Base-by-base conservation (phyloP, 1,284 basidiomycete species). In the Exsudoporus floridanus region DNA sequence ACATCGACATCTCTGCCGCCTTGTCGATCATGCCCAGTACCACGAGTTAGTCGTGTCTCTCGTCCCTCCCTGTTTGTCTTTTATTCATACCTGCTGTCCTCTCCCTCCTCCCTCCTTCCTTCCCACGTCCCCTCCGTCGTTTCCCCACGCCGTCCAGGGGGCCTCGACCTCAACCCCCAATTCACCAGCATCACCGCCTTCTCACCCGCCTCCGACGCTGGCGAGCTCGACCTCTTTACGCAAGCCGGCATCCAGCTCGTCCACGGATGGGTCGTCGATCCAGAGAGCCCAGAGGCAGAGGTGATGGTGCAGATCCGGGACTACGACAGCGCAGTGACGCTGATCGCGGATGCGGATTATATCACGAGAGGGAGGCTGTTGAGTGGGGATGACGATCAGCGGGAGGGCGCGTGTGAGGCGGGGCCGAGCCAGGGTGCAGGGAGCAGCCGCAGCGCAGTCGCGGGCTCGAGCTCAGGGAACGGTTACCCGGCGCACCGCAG, bases 251-350 rank as follows among this genome's bases (percentile, higher is more conserved):
- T 96, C 42, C 75, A 81, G 13, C 83, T 96, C 43, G 83, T 94
- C 1, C 93, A 96, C 59, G 94, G 94, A 1, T 96, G 94, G 94
- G 77, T 96, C n/a, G 88, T 88, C 8, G 91, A 96, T 61, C 85
- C 87, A 1, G 77, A 79, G 0, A 83, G 83, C 45, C 68, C 74
- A 0, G 88, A 90, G 61, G 81, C 80, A 23, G 62, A 65, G 2
- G 81, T 82, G 0, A 67, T 94, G 45, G 66, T 73, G 27, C 74
- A 72, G 31, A 73, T 75, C 13, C 73, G 74, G 41, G 87, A 90
- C 66, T 90, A 90, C 50, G 86, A 90, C 61, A 79, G 70, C 16
- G 85, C 89, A 0, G 81, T 89, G 1, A 84, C 82, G 46, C 69
- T 85, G 19, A 84, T 94, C 45, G 92, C 85, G 0, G 86, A 86